A percentile compares a stretch with the other conserved stretches of the same genome.
Conservation (phyloP, 169 alveolate genomes). For the Perkinsus olseni region DNA sequence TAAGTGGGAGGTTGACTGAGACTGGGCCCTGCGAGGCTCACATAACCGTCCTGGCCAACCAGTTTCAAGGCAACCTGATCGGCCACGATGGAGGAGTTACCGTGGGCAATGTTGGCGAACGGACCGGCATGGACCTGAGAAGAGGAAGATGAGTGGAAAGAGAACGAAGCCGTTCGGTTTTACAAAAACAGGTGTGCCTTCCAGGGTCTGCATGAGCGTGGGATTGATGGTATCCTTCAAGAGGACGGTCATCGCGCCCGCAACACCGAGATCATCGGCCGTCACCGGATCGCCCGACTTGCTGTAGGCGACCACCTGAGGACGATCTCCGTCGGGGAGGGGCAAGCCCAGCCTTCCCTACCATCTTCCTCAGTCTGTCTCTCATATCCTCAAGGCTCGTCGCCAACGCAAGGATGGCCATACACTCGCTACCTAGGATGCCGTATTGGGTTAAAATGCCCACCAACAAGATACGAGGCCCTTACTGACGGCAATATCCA, state of each 20-base stretch:
- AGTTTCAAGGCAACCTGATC: constrained; percentile 2
- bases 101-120: constrained; percentile 19
- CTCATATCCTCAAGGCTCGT: background rate
- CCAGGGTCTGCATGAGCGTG: constrained; percentile 13
- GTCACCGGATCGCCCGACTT: background rate
- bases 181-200: constrained; percentile 10
- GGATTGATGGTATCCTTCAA: constrained; percentile 13
- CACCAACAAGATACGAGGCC: background rate
- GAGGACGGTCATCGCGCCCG: constrained; percentile 12
- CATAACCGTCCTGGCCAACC: background rate
- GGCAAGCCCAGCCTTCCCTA: background rate
- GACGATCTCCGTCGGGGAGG: background rate
- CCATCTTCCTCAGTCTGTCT: background rate
- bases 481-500: background rate
- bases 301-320: background rate
- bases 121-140: constrained; percentile 14
- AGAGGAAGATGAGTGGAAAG: background rate
- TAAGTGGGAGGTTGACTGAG: background rate
- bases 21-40: background rate
- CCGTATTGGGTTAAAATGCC: background rate
- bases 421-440: constrained; percentile 2
- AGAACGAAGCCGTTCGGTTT: background rate
- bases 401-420: constrained; percentile 13
- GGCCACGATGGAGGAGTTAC: constrained; percentile 1
- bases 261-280: background rate